A percentile compares a stretch with the other conserved stretches of the same genome.
Evolutionary conservation across 2,329 filamentous ascomycete genomes (phyloP).

Genomic region (Coniochaeta sp.): DNA sequence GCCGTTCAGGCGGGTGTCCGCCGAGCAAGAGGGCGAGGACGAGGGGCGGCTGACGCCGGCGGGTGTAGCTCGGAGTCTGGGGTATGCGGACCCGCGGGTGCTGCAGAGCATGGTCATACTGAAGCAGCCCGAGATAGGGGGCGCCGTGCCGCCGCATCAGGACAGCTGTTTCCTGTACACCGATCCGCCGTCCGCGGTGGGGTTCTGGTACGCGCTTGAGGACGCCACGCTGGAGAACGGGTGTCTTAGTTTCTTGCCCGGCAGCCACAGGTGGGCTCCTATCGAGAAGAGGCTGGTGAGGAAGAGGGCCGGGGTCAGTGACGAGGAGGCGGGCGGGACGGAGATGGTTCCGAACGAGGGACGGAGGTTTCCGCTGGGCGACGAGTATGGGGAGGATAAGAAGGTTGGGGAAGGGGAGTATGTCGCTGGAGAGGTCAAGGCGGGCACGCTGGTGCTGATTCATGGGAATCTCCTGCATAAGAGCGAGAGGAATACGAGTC

Average conservation of each 20-base stretch:
- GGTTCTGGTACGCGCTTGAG: slow-evolving; percentile 96
- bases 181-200: slow-evolving; percentile 77
- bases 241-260: slow-evolving; percentile 78
- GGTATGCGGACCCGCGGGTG: slow-evolving; percentile 66
- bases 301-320: slow-evolving; percentile 33
- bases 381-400: slow-evolving; percentile 37
- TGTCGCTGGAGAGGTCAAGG: slow-evolving; percentile 78
- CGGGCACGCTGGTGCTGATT: slow-evolving; percentile 84
- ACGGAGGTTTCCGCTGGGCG: slow-evolving; percentile 50
- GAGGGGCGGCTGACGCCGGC: slow-evolving; percentile 29
- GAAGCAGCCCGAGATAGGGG: slow-evolving; percentile 95
- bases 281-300: slow-evolving; percentile 71
- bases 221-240: slow-evolving; percentile 83
- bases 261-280: slow-evolving; percentile 65
- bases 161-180: slow-evolving; percentile 93
- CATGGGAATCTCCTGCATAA: slow-evolving; percentile 95
- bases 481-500: slow-evolving; percentile 85
- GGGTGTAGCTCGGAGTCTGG: slow-evolving; percentile 61
- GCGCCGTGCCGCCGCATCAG: slow-evolving; percentile 83
- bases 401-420: slow-evolving; percentile 44
- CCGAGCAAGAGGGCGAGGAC: slow-evolving; percentile 37
- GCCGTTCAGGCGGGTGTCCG: slow-evolving; percentile 54
- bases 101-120: slow-evolving; percentile 98
- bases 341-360: slow-evolving; percentile 67
- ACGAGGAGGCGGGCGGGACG: slow-evolving; percentile 37